Evolutionary conservation across 306 rosid species (phyloP), one percentile per base, ranked within the genome.

Genomic region (Echinosophora koreensis): DNA sequence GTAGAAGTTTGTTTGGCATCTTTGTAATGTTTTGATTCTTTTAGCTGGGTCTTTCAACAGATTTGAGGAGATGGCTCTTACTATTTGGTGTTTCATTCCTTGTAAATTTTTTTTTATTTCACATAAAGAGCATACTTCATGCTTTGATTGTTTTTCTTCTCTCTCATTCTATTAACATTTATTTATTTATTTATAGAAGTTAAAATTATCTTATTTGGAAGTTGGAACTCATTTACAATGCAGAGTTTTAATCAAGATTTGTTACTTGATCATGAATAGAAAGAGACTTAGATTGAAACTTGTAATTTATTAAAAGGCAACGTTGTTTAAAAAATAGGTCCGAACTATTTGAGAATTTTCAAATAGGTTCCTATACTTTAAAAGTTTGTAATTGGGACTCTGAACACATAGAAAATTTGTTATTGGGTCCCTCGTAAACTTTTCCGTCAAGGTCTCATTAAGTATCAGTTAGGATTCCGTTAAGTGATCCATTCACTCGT

Each of bases 1-100:
- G 11, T 0, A 63, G 17, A 35, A 35, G 44, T 49, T 75, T 61
- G 62, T 42, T 61, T 49, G 47, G 15, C 32, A 69, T 69, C 14
- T 35, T 58, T 58, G 5, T 61, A 66, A 13, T 37, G 8, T 15
- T 70, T 42, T 50, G 15, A 62, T 47, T 27, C 17, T 69, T 39
- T 50, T 69, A 3, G n/a, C 12, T 6, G 4, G 64, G 49, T 14
- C 52, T 38, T 55, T 71, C 35, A 22, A 41, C 13, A 37, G 6
- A 54, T 51, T 77, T 70, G 47, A 37, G 11, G 49, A 57, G 49
- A n/a, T 49, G 28, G 1, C 16, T 66, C 55, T 61, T 35, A 38
- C 16, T 39, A 64, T 60, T 8, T 47, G 11, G 15, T 50, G 12
- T 30, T 5, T 70, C 41, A 63, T 54, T 55, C 56, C 35, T 62